Evolutionary conservation across 2,329 filamentous ascomycete species (phyloP).

Genomic region (Rhynchosporium secalis): DNA sequence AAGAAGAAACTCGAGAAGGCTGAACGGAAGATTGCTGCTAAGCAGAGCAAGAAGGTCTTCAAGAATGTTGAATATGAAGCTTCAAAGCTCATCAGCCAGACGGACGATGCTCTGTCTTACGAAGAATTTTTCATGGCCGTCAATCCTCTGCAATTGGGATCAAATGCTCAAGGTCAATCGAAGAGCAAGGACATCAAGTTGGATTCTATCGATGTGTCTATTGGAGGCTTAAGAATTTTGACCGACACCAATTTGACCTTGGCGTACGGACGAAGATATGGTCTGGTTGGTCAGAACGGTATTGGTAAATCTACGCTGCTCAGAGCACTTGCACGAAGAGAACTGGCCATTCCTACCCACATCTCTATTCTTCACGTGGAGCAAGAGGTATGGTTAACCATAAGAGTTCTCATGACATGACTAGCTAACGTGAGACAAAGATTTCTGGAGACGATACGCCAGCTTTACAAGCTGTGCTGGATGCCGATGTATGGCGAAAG

Average conservation of each 20-base stretch:
- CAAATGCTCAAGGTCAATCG: constrained; percentile 61
- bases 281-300: constrained; percentile 98
- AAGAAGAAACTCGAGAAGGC: constrained; percentile 99
- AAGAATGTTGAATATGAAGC: constrained; percentile 98
- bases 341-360: constrained; percentile 91
- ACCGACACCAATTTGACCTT: constrained; percentile 88
- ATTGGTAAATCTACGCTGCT: constrained; percentile 96
- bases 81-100: constrained; percentile 80
- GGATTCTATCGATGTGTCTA: constrained; percentile 92
- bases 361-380: constrained; percentile 99
- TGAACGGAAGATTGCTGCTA: constrained; percentile 94
- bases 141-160: constrained; percentile 88
- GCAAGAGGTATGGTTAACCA: constrained; percentile 69
- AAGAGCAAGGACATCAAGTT: constrained; percentile 99
- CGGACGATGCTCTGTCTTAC: constrained; percentile 84
- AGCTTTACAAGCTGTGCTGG: constrained; percentile 89
- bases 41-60: constrained; percentile 97
- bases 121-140: constrained; percentile 99
- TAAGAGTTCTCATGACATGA: not conserved
- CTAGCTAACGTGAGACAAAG: constrained; percentile 46
- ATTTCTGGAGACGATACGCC: constrained; percentile 94
- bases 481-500: constrained; percentile 98
- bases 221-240: constrained; percentile 84
- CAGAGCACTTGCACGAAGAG: constrained; percentile 86
- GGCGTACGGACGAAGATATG: constrained; percentile 90